A percentile compares a stretch with the other conserved stretches of the same genome.
Conservation (phyloP, 2,329 filamentous ascomycete species). For the Aspergillus sp. region DNA sequence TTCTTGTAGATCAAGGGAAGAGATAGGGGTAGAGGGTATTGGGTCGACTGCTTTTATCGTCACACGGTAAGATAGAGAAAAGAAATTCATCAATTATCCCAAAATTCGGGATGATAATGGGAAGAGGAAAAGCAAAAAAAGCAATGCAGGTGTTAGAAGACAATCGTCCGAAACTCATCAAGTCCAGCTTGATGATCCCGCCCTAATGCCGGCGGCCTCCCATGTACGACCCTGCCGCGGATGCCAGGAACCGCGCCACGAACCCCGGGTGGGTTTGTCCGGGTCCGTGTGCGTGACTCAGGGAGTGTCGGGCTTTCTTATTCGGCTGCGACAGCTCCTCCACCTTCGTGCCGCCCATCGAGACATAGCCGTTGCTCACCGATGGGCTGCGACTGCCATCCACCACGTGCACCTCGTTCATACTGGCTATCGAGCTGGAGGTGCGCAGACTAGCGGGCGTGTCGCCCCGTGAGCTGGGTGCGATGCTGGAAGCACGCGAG, state of each 20-base stretch:
- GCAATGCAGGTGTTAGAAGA: slow-evolving; percentile 1
- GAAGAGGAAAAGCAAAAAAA: slow-evolving; percentile 2
- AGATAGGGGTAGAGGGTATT: background rate
- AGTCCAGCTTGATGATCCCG: slow-evolving; percentile 14
- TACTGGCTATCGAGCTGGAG: slow-evolving; percentile 37
- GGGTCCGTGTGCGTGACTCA: slow-evolving; percentile 15
- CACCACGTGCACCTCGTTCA: slow-evolving; percentile 35
- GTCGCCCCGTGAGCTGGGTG: slow-evolving; percentile 44
- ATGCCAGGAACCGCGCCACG: slow-evolving; percentile 47
- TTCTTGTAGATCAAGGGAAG: no score
- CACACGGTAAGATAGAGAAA: background rate
- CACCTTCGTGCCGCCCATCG: slow-evolving; percentile 37
- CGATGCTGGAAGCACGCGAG: slow-evolving; percentile 47
- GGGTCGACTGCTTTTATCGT: background rate
- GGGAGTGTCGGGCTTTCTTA: slow-evolving; percentile 44
- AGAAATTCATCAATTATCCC: no score
- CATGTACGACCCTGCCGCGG: slow-evolving; percentile 45
- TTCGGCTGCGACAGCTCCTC: slow-evolving; percentile 42
- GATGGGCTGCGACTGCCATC: slow-evolving; percentile 38
- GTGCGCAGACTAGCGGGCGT: slow-evolving; percentile 47
- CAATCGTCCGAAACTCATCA: background rate
- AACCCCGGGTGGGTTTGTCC: slow-evolving; percentile 31
- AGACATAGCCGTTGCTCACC: slow-evolving; percentile 39
- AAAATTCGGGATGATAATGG: background rate
- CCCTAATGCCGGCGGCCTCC: slow-evolving; percentile 32